Conservation (phyloP, 805 yeast genomes). For the Yamadazyma philogaea region DNA sequence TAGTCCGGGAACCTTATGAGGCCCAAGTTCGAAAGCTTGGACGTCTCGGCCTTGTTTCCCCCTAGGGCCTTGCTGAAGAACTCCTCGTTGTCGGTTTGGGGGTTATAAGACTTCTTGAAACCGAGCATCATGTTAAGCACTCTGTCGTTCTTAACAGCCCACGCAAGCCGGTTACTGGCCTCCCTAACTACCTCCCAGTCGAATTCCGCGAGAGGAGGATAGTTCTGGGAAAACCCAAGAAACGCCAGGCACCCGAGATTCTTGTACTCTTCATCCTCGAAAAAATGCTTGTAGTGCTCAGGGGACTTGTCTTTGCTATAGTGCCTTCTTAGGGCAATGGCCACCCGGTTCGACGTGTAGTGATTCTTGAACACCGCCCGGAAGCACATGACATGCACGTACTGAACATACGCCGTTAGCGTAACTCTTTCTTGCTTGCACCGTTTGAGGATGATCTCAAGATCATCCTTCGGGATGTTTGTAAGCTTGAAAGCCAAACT, state of each 20-base stretch:
- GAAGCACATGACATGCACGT: constrained; percentile 24
- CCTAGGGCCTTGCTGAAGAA: constrained; percentile 24
- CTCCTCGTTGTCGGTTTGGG: constrained; percentile 11
- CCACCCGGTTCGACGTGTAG: constrained; percentile 26
- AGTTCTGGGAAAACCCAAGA: constrained; percentile 27
- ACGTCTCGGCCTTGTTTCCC: constrained; percentile 27
- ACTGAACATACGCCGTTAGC: constrained; percentile 30
- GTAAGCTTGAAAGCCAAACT: constrained; percentile 16
- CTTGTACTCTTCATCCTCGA: constrained; percentile 19
- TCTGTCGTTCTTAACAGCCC: constrained; percentile 19
- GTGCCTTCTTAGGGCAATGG: constrained; percentile 34
- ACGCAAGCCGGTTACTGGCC: constrained; percentile 19
- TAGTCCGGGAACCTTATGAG: constrained; percentile 21
- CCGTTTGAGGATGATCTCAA: constrained; percentile 20
- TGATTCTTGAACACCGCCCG: constrained; percentile 26
- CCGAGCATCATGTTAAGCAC: constrained; percentile 22
- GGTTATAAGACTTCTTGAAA: constrained; percentile 18
- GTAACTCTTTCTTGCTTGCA: constrained; percentile 31
- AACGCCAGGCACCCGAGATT: constrained; percentile 34
- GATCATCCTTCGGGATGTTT: constrained; percentile 24
- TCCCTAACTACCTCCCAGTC: constrained; percentile 31
- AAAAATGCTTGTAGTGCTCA: constrained; percentile 18
- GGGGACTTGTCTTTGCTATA: constrained; percentile 13
- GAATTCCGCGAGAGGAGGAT: constrained; percentile 30
- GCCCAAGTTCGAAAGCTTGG: constrained; percentile 39